Evolutionary conservation across 345 rosid species (phyloP).

Genomic region (Aegle marmelos): DNA sequence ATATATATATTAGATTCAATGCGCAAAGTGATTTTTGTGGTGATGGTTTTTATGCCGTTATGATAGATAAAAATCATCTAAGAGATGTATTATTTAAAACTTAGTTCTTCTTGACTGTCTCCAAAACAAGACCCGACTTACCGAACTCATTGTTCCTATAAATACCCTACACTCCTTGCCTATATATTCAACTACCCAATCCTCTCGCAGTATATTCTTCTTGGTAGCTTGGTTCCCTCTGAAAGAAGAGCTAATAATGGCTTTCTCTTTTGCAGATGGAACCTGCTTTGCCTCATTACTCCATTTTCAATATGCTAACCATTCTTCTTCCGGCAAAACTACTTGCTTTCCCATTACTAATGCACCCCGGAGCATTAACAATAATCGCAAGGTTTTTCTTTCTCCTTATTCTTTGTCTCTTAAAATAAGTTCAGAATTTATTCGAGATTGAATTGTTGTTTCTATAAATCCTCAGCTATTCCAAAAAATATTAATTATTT

Average conservation of each 20-base stretch:
- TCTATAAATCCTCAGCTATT: no score
- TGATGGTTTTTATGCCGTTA: no score
- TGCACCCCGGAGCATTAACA: neutral
- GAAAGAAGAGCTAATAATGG: slow-evolving; percentile 10
- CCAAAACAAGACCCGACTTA: neutral
- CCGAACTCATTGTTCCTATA: neutral
- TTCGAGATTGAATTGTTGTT: no score
- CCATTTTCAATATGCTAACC: neutral
- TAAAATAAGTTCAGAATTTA: no score
- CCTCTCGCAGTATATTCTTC: neutral
- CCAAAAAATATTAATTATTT: no score
- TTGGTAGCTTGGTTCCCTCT: neutral
- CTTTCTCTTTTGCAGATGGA: slow-evolving; percentile 5
- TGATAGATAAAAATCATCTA: no score
- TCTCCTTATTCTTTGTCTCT: neutral
- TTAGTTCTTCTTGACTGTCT: neutral
- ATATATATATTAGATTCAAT: no score
- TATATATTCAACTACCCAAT: neutral
- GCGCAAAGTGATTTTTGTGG: no score
- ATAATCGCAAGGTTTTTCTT: slow-evolving; percentile 7
- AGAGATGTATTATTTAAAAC: no score
- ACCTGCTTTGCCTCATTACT: slow-evolving; percentile 2
- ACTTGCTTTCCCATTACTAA: neutral
- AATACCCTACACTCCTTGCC: neutral
- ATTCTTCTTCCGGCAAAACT: neutral